Conservation (phyloP, 257 asterid species). For the Ehretia macrophylla region DNA sequence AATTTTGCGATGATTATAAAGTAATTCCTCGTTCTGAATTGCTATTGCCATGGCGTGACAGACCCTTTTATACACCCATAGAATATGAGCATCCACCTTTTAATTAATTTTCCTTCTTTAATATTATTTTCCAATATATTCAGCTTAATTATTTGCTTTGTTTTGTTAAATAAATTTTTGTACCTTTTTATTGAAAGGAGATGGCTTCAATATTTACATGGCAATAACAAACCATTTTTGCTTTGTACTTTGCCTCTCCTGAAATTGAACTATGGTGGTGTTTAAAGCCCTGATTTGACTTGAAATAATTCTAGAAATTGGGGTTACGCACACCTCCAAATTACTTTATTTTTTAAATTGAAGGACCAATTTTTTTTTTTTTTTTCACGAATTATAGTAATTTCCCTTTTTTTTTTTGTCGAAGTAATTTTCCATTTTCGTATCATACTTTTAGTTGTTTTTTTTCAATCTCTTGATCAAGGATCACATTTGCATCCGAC, state of each 20-base stretch:
- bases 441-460: too few relatives aligned
- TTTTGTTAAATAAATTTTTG: background rate
- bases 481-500: too few relatives aligned
- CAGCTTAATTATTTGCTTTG: background rate
- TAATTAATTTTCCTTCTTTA: background rate
- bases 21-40: constrained; percentile 71
- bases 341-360: background rate
- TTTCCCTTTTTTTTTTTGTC: too few relatives aligned
- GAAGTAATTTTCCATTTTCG: too few relatives aligned
- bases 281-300: constrained; percentile 31
- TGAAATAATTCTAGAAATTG: constrained; percentile 6
- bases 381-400: too few relatives aligned
- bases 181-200: too few relatives aligned
- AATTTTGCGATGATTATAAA: constrained; percentile 60
- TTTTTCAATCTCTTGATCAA: too few relatives aligned
- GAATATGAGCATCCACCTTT: constrained; percentile 61
- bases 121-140: background rate
- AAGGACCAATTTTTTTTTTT: background rate
- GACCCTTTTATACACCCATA: constrained; percentile 69
- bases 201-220: constrained; percentile 3
- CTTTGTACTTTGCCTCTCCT: constrained; percentile 19
- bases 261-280: constrained; percentile 23
- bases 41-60: constrained; percentile 60
- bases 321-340: constrained; percentile 37
- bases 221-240: constrained; percentile 12